Base-by-base conservation (phyloP, 2,329 filamentous ascomycete genomes). In the Arthrobotrys pseudoclavata region DNA sequence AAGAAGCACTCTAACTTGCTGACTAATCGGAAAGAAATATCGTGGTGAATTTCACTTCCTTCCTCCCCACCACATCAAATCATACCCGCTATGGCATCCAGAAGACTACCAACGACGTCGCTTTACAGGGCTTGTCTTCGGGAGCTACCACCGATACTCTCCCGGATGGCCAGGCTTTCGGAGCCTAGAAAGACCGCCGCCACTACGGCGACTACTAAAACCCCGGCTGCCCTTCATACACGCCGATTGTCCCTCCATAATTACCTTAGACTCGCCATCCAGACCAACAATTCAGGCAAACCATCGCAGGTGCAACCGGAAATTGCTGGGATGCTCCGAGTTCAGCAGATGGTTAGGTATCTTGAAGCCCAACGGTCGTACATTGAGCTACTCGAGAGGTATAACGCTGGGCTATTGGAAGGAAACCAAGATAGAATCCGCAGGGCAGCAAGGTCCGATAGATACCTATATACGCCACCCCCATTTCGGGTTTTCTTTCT, bases 331-430 rank as follows among this genome's bases (percentile, higher is more conserved):
- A 52, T 66, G 20, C 15, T 70, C 9, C 50, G 60, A 24, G 24
- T 37, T 18, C 89, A 93, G 79, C 93, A 98, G 84, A 89, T 93
- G 80, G 84, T 94, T 26, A 88, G 89, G 71, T 98, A 97, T 83
- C 87, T 96, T 20, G 89, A 89, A 81, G 91, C 94, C n/a, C 96
- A 99, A 86, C 87, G 94, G 64, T 89, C 89, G 83, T 97, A 98
- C 83, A 88, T 89, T 26, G 91, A 89, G 15, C 85, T 98, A 50
- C 84, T 98, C 42, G 94, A 97, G 85, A 88, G 94, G 81, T 98
- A 99, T 85, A 98, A 98, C 84, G 94, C 94, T 0, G 94, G 94
- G 18, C 93, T 96, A 89, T 92, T 97, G 91, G 89, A 91, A 80
- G 91, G 90, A 83, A 90, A 96, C 84, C 87, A 90, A 83, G 94